phyloP scores from a whole-genome alignment of 2,329 filamentous ascomycete species.

The Alternaria angustiovoidea region DNA sequence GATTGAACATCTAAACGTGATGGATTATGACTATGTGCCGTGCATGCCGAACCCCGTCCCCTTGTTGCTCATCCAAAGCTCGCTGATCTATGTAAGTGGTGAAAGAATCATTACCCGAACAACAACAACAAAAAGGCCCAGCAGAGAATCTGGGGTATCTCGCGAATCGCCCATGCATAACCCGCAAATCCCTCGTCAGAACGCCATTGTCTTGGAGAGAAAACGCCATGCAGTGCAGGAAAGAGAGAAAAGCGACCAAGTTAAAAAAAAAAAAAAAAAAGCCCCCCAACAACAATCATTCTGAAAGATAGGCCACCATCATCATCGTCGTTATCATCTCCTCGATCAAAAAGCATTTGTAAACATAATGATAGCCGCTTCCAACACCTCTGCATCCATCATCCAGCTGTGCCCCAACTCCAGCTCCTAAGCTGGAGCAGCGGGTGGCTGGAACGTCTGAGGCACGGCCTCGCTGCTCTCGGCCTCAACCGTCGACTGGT shows the following conservation, averaged over 20 bases:
- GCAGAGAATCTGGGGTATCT: slow-evolving; percentile 14
- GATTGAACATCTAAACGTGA: slow-evolving; percentile 7
- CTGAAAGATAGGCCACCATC: neutral
- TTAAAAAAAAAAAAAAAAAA: neutral
- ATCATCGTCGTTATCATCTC: neutral
- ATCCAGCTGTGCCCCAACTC: neutral
- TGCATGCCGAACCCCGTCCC: slow-evolving; percentile 3
- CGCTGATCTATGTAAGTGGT: slow-evolving; percentile 12
- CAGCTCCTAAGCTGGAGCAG: slow-evolving; percentile 31
- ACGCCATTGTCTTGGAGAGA: neutral
- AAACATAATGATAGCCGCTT: slow-evolving; percentile 4
- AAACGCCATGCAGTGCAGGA: slow-evolving; percentile 16
- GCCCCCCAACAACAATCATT: neutral
- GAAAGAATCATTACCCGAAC: slow-evolving; percentile 5
- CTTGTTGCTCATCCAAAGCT: slow-evolving; percentile 10
- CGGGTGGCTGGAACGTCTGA: slow-evolving; percentile 21
- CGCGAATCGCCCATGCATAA: slow-evolving; percentile 4
- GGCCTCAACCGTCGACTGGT: slow-evolving; percentile 22
- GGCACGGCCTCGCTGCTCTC: slow-evolving; percentile 16
- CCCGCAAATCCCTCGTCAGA: neutral
- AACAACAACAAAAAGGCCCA: slow-evolving; percentile 6
- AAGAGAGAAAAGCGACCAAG: slow-evolving; percentile 1
- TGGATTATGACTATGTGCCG: slow-evolving; percentile 18
- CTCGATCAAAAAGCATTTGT: neutral
- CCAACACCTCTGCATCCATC: neutral